Evolutionary conservation across 768 basidiomycete genomes (phyloP).

Genomic region (Pulveroboletus sp.): DNA sequence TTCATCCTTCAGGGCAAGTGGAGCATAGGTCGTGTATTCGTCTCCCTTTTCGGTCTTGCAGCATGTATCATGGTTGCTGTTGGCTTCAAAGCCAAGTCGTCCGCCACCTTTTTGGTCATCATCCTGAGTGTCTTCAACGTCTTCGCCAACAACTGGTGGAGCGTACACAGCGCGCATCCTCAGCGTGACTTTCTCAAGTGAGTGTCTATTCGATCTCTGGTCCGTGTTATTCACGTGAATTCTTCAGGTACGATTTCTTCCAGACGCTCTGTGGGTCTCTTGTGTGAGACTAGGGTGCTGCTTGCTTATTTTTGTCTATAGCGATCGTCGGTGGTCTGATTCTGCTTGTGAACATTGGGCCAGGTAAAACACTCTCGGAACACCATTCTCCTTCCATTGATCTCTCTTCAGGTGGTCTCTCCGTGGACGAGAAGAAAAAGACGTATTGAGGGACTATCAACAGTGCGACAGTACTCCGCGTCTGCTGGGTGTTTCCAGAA

Average conservation of each 20-base stretch:
- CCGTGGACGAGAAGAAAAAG: conserved; percentile 99
- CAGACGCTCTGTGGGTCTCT: conserved; percentile 73
- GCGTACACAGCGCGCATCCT: conserved; percentile 85
- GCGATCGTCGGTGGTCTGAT: conserved; percentile 97
- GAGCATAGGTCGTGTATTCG: conserved; percentile 79
- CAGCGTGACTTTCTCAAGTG: conserved; percentile 98
- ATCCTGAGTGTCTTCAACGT: conserved; percentile 94
- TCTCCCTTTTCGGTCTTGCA: conserved; percentile 84
- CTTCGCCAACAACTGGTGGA: conserved; percentile 99
- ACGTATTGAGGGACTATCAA: conserved; percentile 48
- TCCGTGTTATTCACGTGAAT: conserved; percentile 20
- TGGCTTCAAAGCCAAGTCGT: conserved; percentile 99
- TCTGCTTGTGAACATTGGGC: conserved; percentile 97
- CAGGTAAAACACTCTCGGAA: conserved; percentile 47
- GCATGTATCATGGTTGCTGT: conserved; percentile 96
- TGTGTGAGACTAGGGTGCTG: background rate
- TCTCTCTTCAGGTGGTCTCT: conserved; percentile 69
- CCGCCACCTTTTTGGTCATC: conserved; percentile 90
- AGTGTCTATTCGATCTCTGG: conserved; percentile 24
- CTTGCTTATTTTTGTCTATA: conserved; percentile 20
- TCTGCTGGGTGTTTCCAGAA: background rate
- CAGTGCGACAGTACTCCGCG: background rate
- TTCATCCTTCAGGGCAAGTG: conserved; percentile 94
- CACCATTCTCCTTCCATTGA: background rate
- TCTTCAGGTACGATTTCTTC: conserved; percentile 92